Evolutionary conservation across 371 early-diverging fungal genomes (phyloP), one percentile per base, ranked within the genome.

Genomic region (Homolaphlyctis polyrhiza): DNA sequence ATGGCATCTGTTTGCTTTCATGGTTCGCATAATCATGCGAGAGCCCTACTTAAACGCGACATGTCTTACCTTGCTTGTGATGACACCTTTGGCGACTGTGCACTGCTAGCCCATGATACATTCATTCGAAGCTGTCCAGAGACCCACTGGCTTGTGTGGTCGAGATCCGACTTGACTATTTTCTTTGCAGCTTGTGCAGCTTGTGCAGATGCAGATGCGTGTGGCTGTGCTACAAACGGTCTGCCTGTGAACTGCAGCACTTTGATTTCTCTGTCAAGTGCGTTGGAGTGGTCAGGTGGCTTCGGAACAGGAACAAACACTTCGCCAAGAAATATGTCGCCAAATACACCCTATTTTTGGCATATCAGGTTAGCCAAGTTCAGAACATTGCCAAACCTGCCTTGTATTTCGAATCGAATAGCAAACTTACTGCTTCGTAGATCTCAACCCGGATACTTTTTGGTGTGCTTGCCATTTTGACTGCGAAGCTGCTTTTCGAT

Each of bases 281-380:
- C 35, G 0, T 57, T 34, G 1, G 65, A 66, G 48, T 67, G 67
- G 23, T 77, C 73, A 5, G 64, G 55, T 36, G 74, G 55, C 23
- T 66, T 58, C 13, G 81, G 81, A 47, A 81, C 63, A 4, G 74
- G 71, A 1, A 78, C 60, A 49, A 66, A 71, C 4, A 79, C 66
- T 52, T 73, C 72, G 16, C 74, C 66, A 13, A 77, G 29, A 27
- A 71, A 63, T 28, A 34, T 43, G 21, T 71, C 74, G 14, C 79
- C 76, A 4, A 69, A 50, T 16, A 60, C 51, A 27, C 68, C 62
- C 66, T 72, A 36, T 32, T 16, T 49, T n/a, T n/a, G n/a, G n/a
- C n/a, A n/a, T n/a, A n/a, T n/a, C n/a, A n/a, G n/a, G n/a, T n/a
- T n/a, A n/a, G n/a, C n/a, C n/a, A n/a, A n/a, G n/a, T n/a, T n/a